phyloP scores from a whole-genome alignment of 1,284 basidiomycete genomes.

The Boletus semigastroideus region DNA sequence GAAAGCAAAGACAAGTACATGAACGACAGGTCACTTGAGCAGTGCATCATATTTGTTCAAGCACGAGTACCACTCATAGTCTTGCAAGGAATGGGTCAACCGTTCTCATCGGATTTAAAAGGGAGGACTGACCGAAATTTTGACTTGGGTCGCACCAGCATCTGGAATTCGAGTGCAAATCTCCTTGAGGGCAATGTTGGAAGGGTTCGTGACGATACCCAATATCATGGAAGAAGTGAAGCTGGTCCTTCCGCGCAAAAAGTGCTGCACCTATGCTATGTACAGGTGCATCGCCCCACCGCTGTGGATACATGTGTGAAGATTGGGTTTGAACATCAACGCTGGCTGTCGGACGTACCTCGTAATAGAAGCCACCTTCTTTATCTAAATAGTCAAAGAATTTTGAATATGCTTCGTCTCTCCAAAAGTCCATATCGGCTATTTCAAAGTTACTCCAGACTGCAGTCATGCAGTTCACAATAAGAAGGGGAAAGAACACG shows the following conservation, averaged over 20 bases:
- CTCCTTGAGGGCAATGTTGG: slow-evolving; percentile 72
- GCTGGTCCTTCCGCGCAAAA: slow-evolving; percentile 77
- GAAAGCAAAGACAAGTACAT: slow-evolving; percentile 3
- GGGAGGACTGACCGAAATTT: slow-evolving; percentile 55
- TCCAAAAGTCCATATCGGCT: slow-evolving; percentile 80
- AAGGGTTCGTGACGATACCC: slow-evolving; percentile 79
- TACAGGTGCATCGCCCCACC: slow-evolving; percentile 92
- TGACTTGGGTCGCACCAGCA: slow-evolving; percentile 66
- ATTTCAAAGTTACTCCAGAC: slow-evolving; percentile 95
- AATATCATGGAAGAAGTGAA: slow-evolving; percentile 73
- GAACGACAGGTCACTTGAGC: slow-evolving; percentile 37
- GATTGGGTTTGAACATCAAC: not conserved
- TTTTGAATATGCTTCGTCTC: slow-evolving; percentile 76
- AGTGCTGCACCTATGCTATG: slow-evolving; percentile 86
- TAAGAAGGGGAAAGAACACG: slow-evolving; percentile 1
- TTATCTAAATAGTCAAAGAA: slow-evolving; percentile 86
- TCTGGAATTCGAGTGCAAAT: slow-evolving; percentile 55
- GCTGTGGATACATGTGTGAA: slow-evolving; percentile 34
- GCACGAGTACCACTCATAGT: slow-evolving; percentile 82
- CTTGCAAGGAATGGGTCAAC: slow-evolving; percentile 35
- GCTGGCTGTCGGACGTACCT: slow-evolving; percentile 40
- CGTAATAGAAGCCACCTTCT: slow-evolving; percentile 91
- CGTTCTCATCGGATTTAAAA: not conserved
- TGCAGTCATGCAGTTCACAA: slow-evolving; percentile 26
- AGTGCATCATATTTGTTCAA: slow-evolving; percentile 66